Conservation (phyloP, 371 early-diverging fungal species). For the Circinella minor region DNA sequence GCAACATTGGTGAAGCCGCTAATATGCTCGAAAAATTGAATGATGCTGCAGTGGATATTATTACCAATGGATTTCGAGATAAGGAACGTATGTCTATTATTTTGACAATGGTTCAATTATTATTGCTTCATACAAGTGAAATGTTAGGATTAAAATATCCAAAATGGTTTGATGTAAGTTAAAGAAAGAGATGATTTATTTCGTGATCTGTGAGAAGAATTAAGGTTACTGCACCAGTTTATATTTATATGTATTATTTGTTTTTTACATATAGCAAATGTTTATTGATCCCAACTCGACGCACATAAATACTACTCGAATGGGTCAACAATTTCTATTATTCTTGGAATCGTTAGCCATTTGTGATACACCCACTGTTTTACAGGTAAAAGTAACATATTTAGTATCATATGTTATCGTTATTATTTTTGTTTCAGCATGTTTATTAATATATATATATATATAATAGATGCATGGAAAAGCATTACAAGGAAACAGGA, state of each 20-base stretch:
- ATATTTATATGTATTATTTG: too few relatives aligned
- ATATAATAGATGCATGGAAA: background rate
- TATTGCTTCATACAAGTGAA: background rate
- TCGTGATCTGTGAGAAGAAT: too few relatives aligned
- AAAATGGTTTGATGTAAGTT: background rate
- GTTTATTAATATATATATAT: background rate
- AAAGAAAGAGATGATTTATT: background rate
- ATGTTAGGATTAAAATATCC: background rate
- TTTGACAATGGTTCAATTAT: background rate
- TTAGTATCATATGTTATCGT: too few relatives aligned
- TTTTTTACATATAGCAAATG: background rate
- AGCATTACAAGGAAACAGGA: background rate
- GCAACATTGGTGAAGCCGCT: background rate
- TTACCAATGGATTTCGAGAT: slow-evolving; percentile 1
- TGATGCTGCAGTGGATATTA: background rate
- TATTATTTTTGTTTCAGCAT: too few relatives aligned
- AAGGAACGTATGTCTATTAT: background rate
- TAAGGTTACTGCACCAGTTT: too few relatives aligned
- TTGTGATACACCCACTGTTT: background rate
- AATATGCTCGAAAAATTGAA: background rate
- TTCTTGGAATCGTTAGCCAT: background rate
- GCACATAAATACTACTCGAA: background rate
- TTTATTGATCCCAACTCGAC: background rate
- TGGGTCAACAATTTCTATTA: background rate
- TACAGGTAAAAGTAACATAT: background rate